Conservation (phyloP, 495 filamentous ascomycete genomes). For the Annulohypoxylon moriforme region DNA sequence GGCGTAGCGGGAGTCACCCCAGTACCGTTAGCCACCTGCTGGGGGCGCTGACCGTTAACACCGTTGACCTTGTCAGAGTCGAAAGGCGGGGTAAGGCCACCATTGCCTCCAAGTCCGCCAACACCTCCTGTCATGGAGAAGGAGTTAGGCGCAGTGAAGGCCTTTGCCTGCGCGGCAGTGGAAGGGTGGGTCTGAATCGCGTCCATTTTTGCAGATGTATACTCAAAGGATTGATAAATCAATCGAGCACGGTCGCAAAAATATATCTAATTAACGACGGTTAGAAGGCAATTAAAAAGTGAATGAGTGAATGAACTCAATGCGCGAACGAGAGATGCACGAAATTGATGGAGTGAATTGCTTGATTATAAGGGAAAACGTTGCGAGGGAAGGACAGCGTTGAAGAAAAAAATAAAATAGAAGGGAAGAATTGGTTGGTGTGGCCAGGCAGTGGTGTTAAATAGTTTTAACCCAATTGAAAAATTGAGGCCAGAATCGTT, state of each 20-base stretch:
- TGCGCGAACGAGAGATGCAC: background rate
- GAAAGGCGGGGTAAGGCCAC: conserved; percentile 79
- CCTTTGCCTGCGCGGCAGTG: conserved; percentile 88
- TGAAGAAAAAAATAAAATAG: background rate
- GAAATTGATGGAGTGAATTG: background rate
- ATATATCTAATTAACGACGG: background rate
- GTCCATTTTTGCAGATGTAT: conserved; percentile 71
- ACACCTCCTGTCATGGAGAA: conserved; percentile 90
- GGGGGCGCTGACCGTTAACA: conserved; percentile 61
- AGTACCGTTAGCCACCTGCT: conserved; percentile 71
- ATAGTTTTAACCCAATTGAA: background rate
- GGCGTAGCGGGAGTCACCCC: conserved; percentile 96
- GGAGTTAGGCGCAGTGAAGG: conserved; percentile 88
- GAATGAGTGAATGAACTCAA: background rate
- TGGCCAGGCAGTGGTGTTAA: background rate
- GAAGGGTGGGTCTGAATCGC: conserved; percentile 88
- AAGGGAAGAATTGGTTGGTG: background rate
- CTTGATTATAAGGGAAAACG: background rate
- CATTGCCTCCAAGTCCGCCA: conserved; percentile 68
- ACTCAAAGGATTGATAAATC: background rate
- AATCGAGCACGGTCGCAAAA: background rate
- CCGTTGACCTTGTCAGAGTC: conserved; percentile 60
- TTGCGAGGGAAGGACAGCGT: background rate
- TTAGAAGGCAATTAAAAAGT: conserved; percentile 21
- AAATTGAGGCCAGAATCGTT: background rate